These are phyloP conservation scores for Basipetospora sp. DNA, from an alignment of 2,329 filamentous ascomycete genomes.

Conservation along the genomic window DNA sequence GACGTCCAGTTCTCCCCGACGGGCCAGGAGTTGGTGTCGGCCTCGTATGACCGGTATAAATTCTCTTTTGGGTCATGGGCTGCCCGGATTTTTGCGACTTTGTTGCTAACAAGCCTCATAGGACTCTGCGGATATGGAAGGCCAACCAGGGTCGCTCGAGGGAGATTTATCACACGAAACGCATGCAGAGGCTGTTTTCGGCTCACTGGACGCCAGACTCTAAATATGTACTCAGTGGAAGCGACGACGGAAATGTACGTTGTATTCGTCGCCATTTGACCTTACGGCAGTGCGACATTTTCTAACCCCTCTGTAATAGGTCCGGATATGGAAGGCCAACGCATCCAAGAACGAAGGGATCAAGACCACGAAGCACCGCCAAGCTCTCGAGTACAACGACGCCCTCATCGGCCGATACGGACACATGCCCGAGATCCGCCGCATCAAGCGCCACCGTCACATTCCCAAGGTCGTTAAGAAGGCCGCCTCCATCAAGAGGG, in stretches of 20 bases:
- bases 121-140: constrained; percentile 75
- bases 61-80: too few relatives aligned
- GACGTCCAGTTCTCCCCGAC: constrained; percentile 92
- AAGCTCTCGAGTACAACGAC: constrained; percentile 83
- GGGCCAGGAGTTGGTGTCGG: constrained; percentile 81
- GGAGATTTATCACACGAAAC: constrained; percentile 93
- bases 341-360: constrained; percentile 72
- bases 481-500: constrained; percentile 82
- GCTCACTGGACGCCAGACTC: constrained; percentile 76
- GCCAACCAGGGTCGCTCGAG: constrained; percentile 67
- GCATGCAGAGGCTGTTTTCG: constrained; percentile 89
- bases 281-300: too few relatives aligned
- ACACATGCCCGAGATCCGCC: constrained; percentile 90
- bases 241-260: constrained; percentile 69
- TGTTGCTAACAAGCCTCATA: constrained; percentile 15
- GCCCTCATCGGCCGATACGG: constrained; percentile 69
- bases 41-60: constrained; percentile 39
- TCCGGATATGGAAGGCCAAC: constrained; percentile 71
- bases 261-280: too few relatives aligned
- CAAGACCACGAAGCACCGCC: constrained; percentile 69
- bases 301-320: background rate
- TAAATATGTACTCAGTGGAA: constrained; percentile 78
- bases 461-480: constrained; percentile 90
- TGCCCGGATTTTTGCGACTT: too few relatives aligned
- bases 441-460: constrained; percentile 83